A percentile compares a stretch with the other conserved stretches of the same genome.
These are phyloP conservation scores for Endoconidiophora laricicola DNA, from an alignment of 2,329 filamentous ascomycete species.

Conservation along the genomic window DNA sequence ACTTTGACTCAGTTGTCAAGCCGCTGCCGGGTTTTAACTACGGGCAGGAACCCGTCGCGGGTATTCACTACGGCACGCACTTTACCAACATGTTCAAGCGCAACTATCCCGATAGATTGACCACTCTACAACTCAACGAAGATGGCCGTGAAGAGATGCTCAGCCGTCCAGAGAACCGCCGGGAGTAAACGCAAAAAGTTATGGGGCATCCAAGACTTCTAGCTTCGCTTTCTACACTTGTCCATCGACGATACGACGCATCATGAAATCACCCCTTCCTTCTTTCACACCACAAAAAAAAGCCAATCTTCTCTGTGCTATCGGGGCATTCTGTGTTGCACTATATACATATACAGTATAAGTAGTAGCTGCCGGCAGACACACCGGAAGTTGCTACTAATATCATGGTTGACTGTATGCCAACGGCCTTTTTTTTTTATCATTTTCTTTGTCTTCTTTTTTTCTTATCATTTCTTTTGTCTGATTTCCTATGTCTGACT, in stretches of 20 bases:
- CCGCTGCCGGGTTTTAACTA: conserved; percentile 25
- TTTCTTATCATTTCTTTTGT: background rate
- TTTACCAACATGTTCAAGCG: conserved; percentile 35
- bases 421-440: background rate
- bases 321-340: background rate
- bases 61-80: conserved; percentile 34
- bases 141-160: conserved; percentile 20
- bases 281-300: background rate
- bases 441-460: background rate
- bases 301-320: background rate
- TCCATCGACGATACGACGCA: too few relatives aligned
- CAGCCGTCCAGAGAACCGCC: conserved; percentile 16
- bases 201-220: background rate
- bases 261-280: background rate
- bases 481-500: background rate
- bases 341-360: too few relatives aligned
- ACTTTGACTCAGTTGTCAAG: conserved; percentile 28
- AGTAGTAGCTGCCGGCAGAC: too few relatives aligned
- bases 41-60: conserved; percentile 19
- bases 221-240: too few relatives aligned
- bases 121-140: conserved; percentile 22
- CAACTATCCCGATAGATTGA: conserved; percentile 31
- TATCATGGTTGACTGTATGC: too few relatives aligned
- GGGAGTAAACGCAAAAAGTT: conserved; percentile 6
- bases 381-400: too few relatives aligned